A percentile compares a stretch with the other conserved stretches of the same genome.
These are phyloP conservation scores for grape (Vitis vinifera) DNA, from an alignment of 164 flowering plant species.

Conservation along the genomic window ASM3070453v1 NC_081808.1:1280501-1281000, in stretches of 20 bases:
- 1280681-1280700: neutral
- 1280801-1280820: conserved; percentile 24
- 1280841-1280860: conserved; percentile 31
- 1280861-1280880: conserved; percentile 14
- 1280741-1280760: conserved; percentile 32
- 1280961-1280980: conserved; percentile 15
- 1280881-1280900: conserved; percentile 11
- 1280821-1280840: conserved; percentile 24
- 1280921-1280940: conserved; percentile 24
- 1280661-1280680: conserved; percentile 14
- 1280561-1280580: too few relatives aligned
- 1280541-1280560: too few relatives aligned
- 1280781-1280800: conserved; percentile 4
- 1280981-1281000: conserved; percentile 22
- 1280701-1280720: conserved; percentile 26
- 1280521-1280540: too few relatives aligned
- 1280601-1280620: conserved; percentile 5
- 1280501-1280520: too few relatives aligned
- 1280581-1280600: too few relatives aligned
- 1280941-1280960: conserved; percentile 30
- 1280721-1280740: conserved; percentile 16
- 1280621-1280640: conserved; percentile 24
- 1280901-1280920: conserved; percentile 10
- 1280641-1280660: conserved; percentile 24
- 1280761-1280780: neutral